Base-by-base conservation (phyloP, 2,329 filamentous ascomycete genomes). In the Elsinoe fawcettii region DNA sequence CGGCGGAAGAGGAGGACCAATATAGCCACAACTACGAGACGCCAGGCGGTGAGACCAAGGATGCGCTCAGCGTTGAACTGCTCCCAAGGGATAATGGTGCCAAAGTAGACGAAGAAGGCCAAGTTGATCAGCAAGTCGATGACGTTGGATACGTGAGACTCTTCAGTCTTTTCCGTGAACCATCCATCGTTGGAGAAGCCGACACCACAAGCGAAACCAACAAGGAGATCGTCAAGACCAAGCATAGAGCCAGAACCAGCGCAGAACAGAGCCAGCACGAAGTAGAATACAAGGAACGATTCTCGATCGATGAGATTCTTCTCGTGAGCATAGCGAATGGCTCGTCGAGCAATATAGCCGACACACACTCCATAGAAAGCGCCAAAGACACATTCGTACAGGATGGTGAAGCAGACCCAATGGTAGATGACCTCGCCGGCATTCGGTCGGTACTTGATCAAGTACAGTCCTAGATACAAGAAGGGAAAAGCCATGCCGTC, bases 401-500 rank as follows among this genome's bases (percentile, higher is more conserved):
- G 78, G 60, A 99, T 82, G 32, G 89, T 95, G 65, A 86, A 84
- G 67, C 91, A 88, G 65, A 97, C 82, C 86, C 91, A 99, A 73
- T 97, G 84, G 61, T 86, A 86, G 14, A 85, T 81, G 41, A 95
- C 88, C 56, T 87, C 72, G 47, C 74, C 73, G 4, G 87, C 83
- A 63, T 87, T 71, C 25, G 83, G 83, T 61, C 86, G 78, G 70
- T 92, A 96, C 63, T 87, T 83, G 63, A 97, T 88, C 47, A 97
- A 81, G 71, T 96, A 97, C 27, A 96, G 77, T 1, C 88, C 86
- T 27, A 99, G 79, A 70, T 99, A 99, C 66, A 99, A 83, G 71
- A 99, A 99, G 0, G 93, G 93, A 68, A 99, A 99, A 1, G 93
- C 93, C 93, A 99, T 99, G 73, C 93, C 93, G 71, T 99, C 93